Evolutionary conservation across 1,284 basidiomycete species (phyloP), one percentile per base, ranked within the genome.

Genomic region (Volvariella volvacea): DNA sequence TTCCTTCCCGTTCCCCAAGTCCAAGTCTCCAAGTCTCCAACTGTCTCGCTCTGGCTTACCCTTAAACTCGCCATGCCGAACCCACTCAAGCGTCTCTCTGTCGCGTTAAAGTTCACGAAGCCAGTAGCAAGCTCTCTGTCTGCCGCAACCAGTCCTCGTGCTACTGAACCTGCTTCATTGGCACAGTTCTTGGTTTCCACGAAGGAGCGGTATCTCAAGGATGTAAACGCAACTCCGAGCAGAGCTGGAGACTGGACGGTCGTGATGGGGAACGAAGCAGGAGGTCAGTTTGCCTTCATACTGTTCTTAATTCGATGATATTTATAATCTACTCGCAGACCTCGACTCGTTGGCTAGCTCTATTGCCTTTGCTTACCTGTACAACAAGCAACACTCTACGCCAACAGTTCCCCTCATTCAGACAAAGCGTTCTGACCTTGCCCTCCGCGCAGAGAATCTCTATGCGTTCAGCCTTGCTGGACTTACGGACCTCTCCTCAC

Each of bases 251-350:
- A 81, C 36, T 96, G 92, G 92, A 84, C 77, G 0, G 70, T 94
- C 3, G 83, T 82, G 0, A 88, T 91, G 78, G 92, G 92, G 1
- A 95, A 96, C 58, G 92, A 95, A 63, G 88, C 92, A 8, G 91
- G 91, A 58, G 92, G 92, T 91, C 56, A 49, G 77, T 36, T 7
- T 15, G n/a, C 34, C 15, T 44, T 51, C 34, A 42, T 50, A n/a
- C 45, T 21, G 14, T 36, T 40, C 33, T 41, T 16, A 44, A 34
- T 15, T 28, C 41, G n/a, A 30, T 39, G 14, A 15, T 36, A 25
- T 14, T 28, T 55, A 15, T 20, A 38, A 37, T 17, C n/a, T 22
- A 33, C 32, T 14, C 36, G 20, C 46, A 96, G 93, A 97, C 64
- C 79, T 96, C 32, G 93, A 97, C 65, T 83, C 83, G 9, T 61